Percentiles rank a stretch among this genome's conserved stretches.
Evolutionary conservation across 2,329 filamentous ascomycete species (phyloP).

Genomic region (Coniochaeta pulveracea): DNA sequence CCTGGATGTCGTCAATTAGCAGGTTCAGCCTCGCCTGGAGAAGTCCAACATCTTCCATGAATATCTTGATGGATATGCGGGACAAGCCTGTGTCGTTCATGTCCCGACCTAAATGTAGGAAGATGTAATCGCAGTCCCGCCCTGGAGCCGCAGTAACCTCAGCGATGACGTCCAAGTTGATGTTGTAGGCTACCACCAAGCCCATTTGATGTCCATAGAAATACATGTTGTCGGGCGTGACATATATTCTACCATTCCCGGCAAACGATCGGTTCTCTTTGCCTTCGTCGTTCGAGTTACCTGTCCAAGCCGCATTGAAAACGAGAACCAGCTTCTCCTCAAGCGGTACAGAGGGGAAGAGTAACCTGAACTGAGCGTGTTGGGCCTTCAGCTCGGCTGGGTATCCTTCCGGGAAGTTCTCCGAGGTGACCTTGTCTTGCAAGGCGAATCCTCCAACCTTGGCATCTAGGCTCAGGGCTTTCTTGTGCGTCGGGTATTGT

Average conservation of each 20-base stretch:
- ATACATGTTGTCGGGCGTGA: constrained; percentile 79
- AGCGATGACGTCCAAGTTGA: constrained; percentile 64
- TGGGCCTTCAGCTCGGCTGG: constrained; percentile 74
- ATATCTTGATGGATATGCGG: constrained; percentile 80
- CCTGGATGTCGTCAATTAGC: constrained; percentile 68
- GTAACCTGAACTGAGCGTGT: constrained; percentile 82
- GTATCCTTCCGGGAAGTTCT: constrained; percentile 63
- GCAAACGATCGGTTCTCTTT: constrained; percentile 41
- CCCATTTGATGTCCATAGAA: constrained; percentile 96
- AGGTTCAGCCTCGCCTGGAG: constrained; percentile 78
- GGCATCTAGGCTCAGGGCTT: constrained; percentile 31
- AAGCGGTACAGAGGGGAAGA: constrained; percentile 71
- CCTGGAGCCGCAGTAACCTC: constrained; percentile 88
- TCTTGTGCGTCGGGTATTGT: constrained; percentile 26
- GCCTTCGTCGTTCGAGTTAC: constrained; percentile 32
- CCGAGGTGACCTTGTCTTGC: constrained; percentile 23
- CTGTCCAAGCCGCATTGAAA: constrained; percentile 79
- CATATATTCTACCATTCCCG: constrained; percentile 66
- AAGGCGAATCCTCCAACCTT: constrained; percentile 10
- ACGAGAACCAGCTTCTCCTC: constrained; percentile 82
- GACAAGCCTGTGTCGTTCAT: constrained; percentile 52
- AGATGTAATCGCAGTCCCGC: constrained; percentile 86
- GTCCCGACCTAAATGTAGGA: constrained; percentile 62
- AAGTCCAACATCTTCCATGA: constrained; percentile 75
- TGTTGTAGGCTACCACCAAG: constrained; percentile 70